phyloP scores from a whole-genome alignment of 495 filamentous ascomycete species.

The Talaromyces ruber region DNA sequence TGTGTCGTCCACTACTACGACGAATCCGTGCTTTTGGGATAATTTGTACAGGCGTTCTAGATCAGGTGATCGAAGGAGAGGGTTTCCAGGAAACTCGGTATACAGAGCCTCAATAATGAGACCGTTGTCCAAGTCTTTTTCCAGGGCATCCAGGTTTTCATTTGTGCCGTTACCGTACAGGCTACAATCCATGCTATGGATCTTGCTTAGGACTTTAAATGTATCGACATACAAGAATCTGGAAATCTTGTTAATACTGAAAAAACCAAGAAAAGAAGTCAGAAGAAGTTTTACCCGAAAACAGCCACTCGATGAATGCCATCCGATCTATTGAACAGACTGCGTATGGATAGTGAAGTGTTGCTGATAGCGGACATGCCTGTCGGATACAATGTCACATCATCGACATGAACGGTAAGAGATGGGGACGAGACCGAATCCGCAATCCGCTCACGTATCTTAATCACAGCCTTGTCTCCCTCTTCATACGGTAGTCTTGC shows the following conservation, averaged over 20 bases:
- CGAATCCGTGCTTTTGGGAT: constrained; percentile 34
- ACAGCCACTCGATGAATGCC: constrained; percentile 28
- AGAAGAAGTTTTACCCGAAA: constrained; percentile 11
- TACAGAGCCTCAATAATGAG: constrained; percentile 22
- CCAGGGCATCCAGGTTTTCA: constrained; percentile 27
- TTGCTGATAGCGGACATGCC: constrained; percentile 38
- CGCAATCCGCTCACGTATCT: constrained; percentile 12
- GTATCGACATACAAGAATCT: constrained; percentile 21
- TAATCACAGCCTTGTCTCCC: background rate
- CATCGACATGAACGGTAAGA: constrained; percentile 38
- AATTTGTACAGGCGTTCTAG: constrained; percentile 26
- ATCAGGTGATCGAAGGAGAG: constrained; percentile 31
- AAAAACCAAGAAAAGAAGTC: too few species aligned
- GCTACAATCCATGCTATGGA: constrained; percentile 18
- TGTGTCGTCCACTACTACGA: constrained; percentile 42
- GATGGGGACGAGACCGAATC: background rate
- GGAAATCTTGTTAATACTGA: constrained; percentile 11
- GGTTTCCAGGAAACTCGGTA: constrained; percentile 40
- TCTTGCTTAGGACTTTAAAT: constrained; percentile 15
- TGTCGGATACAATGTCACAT: constrained; percentile 35
- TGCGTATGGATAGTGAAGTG: constrained; percentile 9
- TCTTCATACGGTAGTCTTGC: background rate
- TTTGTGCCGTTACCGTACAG: constrained; percentile 16
- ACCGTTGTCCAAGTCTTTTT: constrained; percentile 15
- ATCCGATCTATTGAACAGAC: constrained; percentile 9